These are phyloP conservation scores for Chloroidium sp. DNA, from an alignment of 163 green algal species.

Conservation along the genomic window DNA sequence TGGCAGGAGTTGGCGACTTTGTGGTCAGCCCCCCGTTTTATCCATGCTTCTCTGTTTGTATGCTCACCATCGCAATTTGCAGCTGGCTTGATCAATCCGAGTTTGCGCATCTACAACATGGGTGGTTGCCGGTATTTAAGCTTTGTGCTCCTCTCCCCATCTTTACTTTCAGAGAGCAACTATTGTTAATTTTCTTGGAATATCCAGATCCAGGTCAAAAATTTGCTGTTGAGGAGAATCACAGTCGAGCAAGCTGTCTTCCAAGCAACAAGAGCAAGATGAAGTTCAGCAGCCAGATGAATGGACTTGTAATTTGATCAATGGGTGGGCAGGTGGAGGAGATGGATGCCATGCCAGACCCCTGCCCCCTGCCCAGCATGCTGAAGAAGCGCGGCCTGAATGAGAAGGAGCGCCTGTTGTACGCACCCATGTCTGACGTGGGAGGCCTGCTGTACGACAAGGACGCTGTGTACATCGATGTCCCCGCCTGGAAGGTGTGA, in stretches of 20 bases:
- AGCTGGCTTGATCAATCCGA: too few species aligned
- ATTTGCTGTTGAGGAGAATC: too few species aligned
- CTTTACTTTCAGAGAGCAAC: too few species aligned
- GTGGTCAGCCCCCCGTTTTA: constrained; percentile 21
- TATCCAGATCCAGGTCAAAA: too few species aligned
- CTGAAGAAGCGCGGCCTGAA: constrained; percentile 67
- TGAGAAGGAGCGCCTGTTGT: constrained; percentile 76
- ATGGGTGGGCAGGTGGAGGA: constrained; percentile 36
- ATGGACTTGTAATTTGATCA: too few species aligned
- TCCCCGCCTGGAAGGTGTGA: constrained; percentile 89
- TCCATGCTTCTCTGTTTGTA: neutral
- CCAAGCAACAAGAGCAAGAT: too few species aligned
- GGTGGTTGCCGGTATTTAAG: neutral
- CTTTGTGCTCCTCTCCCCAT: neutral
- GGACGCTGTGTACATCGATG: constrained; percentile 97
- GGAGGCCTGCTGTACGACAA: constrained; percentile 93
- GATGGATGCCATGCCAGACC: constrained; percentile 77
- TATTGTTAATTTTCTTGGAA: too few species aligned
- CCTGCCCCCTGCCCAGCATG: constrained; percentile 81
- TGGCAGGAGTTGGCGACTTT: constrained; percentile 88
- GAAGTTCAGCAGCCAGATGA: too few species aligned
- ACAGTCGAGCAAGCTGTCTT: too few species aligned
- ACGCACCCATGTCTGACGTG: constrained; percentile 92
- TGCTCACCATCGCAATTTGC: neutral
- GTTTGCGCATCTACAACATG: too few species aligned